Evolutionary conservation across 2,329 filamentous ascomycete genomes (phyloP), one percentile per base, ranked within the genome.

Genomic region (Neocatenulostroma microsporum): DNA sequence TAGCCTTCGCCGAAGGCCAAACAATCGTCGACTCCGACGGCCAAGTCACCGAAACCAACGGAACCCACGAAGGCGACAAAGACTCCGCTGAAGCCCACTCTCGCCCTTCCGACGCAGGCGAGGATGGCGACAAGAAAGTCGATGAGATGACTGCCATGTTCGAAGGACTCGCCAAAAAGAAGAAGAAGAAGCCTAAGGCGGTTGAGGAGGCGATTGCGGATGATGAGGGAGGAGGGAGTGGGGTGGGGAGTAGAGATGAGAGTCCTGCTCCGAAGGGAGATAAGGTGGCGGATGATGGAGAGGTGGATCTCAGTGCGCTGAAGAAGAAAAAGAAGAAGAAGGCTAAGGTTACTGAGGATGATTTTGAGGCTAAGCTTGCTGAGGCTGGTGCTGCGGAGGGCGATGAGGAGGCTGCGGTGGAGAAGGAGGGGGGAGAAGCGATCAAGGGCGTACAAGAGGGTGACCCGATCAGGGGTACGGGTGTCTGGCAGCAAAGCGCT

Each of bases 11-110:
- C 61, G 84, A 91, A 65, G 84, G 85, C 57, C 77, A 85, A 54
- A 76, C 84, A 49, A 79, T 94, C 55, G 88, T 95, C 62, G 84
- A 94, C 70, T 77, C 78, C 64, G 84, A 94, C 73, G 89, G 89
- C 55, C 78, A 81, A 60, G 78, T 95, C 60, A 85, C 77, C 56
- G 80, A 83, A 66, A 73, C 78, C 62, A 78, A 84, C 62, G 75
- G 80, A 50, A 72, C 75, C 56, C 49, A 55, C 41, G 46, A 82
- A 56, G 83, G 85, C 55, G 73, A 82, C 53, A 87, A 87, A 69
- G 77, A 82, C 50, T 84, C 83, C 54, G 86, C 86, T 50, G 76
- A 82, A 70, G 86, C 80, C 60, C 85, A 93, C 66, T 75, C 79
- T 39, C 49, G 47, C 34, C 37, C 40, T 17, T 46, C 36, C 27